Evolutionary conservation across 768 basidiomycete species (phyloP), one percentile per base, ranked within the genome.

Genomic region (Wakefieldia striispora): DNA sequence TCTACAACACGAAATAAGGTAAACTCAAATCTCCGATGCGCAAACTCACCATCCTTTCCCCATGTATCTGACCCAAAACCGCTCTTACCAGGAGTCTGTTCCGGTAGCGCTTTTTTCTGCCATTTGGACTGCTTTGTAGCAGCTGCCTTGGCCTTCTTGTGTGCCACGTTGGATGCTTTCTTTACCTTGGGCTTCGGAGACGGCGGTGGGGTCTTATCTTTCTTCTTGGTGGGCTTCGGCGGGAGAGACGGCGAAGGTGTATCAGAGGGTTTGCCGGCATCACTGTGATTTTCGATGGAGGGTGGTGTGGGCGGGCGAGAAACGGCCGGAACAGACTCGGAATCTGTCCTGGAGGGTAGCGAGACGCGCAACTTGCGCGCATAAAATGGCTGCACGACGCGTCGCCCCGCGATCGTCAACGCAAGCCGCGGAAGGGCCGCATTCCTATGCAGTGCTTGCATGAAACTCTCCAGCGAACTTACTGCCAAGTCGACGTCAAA

Each of bases 41-140:
- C 3, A 1, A 4, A 40, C 58, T 4, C n/a, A 67, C 65, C 57
- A 40, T 69, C 62, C 20, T 39, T 51, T 13, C 65, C 65, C 65
- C 59, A 56, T 12, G 12, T 20, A 6, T 69, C 54, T 4, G 13
- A 1, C 8, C 0, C 10, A 17, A 59, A 57, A 29, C 61, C 64
- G 31, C 31, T 42, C 1, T 34, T 38, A 5, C 14, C 36, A 6
- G 4, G 6, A 16, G 7, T 23, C 9, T 3, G 17, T 33, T 45
- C 42, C 16, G 6, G 40, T 3, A 24, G 23, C 14, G 3, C 19
- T 24, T 38, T 20, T 29, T 52, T 52, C 9, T 27, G 42, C 11
- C 42, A 41, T 24, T 48, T 45, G 7, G 42, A 16, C 3, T 49
- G 11, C 12, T 23, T 16, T 26, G 41, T 10, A 24, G 36, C 3